phyloP scores from a whole-genome alignment of 202 grass and related monocot species.

The Setaria italica region DNA sequence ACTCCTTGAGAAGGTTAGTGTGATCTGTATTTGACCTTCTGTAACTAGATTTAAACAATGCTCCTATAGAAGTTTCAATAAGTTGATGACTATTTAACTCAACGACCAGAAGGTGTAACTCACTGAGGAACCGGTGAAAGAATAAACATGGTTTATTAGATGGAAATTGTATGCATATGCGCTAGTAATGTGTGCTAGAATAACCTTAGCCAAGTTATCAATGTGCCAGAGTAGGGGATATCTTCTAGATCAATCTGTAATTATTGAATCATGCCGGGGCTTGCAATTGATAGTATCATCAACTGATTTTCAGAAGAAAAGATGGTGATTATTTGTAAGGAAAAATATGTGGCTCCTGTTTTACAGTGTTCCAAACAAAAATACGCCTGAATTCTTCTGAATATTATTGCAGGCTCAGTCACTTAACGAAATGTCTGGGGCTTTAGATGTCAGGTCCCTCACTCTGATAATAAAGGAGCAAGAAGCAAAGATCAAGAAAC shows the following conservation, averaged over 20 bases:
- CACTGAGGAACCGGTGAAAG: constrained; percentile 25
- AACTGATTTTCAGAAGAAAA: background rate
- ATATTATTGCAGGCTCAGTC: constrained; percentile 67
- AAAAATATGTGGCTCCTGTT: constrained; percentile 11
- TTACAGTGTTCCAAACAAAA: constrained; percentile 18
- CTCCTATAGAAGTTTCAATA: constrained; percentile 23
- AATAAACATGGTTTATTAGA: constrained; percentile 17
- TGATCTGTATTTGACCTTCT: constrained; percentile 20
- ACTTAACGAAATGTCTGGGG: constrained; percentile 74
- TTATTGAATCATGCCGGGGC: constrained; percentile 7
- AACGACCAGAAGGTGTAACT: constrained; percentile 3
- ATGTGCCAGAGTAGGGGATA: background rate
- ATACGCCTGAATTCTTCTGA: constrained; percentile 38
- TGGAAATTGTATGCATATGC: constrained; percentile 22
- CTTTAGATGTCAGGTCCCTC: constrained; percentile 78
- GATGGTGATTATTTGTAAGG: constrained; percentile 27
- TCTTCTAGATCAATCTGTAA: constrained; percentile 21
- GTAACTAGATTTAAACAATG: constrained; percentile 24
- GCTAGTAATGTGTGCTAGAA: constrained; percentile 8
- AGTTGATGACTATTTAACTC: constrained; percentile 21
- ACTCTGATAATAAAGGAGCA: constrained; percentile 80
- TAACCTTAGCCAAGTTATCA: constrained; percentile 21
- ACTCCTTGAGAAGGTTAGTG: constrained; percentile 87
- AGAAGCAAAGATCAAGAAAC: constrained; percentile 80
- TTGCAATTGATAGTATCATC: background rate